Conservation (phyloP, 2,329 filamentous ascomycete genomes). For the Claviceps africana region DNA sequence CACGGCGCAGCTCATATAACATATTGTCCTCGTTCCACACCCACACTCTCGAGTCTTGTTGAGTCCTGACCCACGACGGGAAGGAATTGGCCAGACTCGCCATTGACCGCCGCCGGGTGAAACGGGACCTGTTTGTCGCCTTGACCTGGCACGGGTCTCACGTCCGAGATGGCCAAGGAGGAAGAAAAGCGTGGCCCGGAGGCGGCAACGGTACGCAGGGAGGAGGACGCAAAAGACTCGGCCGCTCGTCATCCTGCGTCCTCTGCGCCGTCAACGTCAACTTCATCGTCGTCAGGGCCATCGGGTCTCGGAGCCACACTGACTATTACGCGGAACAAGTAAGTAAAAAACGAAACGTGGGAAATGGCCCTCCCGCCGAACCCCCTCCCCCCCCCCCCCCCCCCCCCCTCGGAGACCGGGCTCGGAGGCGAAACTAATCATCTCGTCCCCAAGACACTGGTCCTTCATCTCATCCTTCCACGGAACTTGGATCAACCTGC, state of each 20-base stretch:
- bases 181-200: neutral
- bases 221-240: neutral
- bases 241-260: neutral
- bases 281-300: neutral
- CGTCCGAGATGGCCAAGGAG: neutral
- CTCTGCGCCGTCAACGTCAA: neutral
- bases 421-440: neutral
- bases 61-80: neutral
- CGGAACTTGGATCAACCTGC: conserved; percentile 70
- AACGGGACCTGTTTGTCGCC: neutral
- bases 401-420: neutral
- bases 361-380: too few relatives aligned
- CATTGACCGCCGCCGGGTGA: neutral
- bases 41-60: too few relatives aligned
- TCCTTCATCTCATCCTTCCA: conserved; percentile 73
- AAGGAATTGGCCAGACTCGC: neutral
- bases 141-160: neutral
- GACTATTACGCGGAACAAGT: neutral
- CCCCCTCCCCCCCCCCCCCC: neutral
- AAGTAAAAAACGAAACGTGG: neutral
- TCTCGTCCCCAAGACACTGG: conserved; percentile 50
- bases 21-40: neutral
- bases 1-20: neutral
- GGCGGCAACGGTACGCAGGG: neutral
- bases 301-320: neutral